Conservation (phyloP, 352 stramenopile species). For the Phytophthora hybrid region DNA sequence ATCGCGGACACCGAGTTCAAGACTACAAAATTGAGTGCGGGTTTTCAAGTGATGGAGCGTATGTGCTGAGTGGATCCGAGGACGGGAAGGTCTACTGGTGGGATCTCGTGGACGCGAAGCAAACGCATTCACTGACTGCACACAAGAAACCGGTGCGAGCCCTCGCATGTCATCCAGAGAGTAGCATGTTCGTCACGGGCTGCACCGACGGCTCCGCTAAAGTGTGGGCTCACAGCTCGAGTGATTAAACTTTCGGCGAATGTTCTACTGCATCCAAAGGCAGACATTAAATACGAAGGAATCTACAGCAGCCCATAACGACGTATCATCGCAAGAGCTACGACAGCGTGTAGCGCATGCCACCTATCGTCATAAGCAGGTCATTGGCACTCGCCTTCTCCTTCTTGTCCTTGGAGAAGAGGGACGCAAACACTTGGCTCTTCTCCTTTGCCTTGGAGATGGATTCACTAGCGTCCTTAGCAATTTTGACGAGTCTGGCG, state of each 20-base stretch:
- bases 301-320: background rate
- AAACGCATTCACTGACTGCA: constrained; percentile 54
- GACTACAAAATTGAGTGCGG: constrained; percentile 77
- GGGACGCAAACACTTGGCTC: constrained; percentile 82
- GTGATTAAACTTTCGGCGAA: background rate
- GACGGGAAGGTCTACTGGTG: constrained; percentile 74
- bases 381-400: constrained; percentile 82
- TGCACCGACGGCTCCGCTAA: constrained; percentile 74
- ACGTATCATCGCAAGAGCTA: constrained; percentile 32
- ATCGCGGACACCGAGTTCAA: constrained; percentile 66
- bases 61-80: constrained; percentile 80
- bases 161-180: constrained; percentile 69
- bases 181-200: constrained; percentile 69
- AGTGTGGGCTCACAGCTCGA: constrained; percentile 56
- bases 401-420: constrained; percentile 78
- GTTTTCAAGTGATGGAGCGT: constrained; percentile 73
- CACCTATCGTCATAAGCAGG: constrained; percentile 85
- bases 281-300: constrained; percentile 31
- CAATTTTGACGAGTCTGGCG: constrained; percentile 52
- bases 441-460: constrained; percentile 78
- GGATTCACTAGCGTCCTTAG: constrained; percentile 59
- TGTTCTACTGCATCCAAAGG: background rate
- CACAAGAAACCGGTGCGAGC: constrained; percentile 74
- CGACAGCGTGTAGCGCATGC: constrained; percentile 85
- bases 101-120: constrained; percentile 58